Evolutionary conservation across 352 stramenopile species (phyloP).

Genomic region (Plasmopara muralis): DNA sequence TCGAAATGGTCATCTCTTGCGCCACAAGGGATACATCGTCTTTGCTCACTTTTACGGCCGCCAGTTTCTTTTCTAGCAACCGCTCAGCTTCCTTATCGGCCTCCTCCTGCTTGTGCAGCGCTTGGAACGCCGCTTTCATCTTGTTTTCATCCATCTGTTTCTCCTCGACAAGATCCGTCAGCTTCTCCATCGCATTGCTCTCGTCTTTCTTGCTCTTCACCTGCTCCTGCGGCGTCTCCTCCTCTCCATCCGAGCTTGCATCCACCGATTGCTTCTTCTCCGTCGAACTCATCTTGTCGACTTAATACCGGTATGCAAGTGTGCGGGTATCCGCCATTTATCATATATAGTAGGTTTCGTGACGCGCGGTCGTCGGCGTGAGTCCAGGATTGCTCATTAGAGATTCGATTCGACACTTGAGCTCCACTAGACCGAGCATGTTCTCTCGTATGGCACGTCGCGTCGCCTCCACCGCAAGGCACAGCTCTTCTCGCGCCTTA

Average conservation of each 20-base stretch:
- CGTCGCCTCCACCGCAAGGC: slow-evolving; percentile 57
- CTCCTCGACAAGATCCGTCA: slow-evolving; percentile 81
- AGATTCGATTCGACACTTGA: too few species aligned
- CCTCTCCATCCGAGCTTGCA: slow-evolving; percentile 52
- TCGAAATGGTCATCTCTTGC: slow-evolving; percentile 70
- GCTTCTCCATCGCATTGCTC: slow-evolving; percentile 75
- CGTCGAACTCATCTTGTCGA: slow-evolving; percentile 17
- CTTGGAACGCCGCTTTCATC: slow-evolving; percentile 77
- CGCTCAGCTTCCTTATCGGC: slow-evolving; percentile 75
- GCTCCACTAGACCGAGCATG: slow-evolving; percentile 23
- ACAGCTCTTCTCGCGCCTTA: slow-evolving; percentile 43
- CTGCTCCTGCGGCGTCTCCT: slow-evolving; percentile 40
- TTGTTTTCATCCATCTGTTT: slow-evolving; percentile 87
- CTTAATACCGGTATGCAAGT: neutral
- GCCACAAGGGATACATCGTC: slow-evolving; percentile 75
- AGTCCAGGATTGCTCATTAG: too few species aligned
- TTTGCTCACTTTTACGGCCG: slow-evolving; percentile 76
- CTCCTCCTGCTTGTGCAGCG: slow-evolving; percentile 73
- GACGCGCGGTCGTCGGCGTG: too few species aligned
- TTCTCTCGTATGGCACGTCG: slow-evolving; percentile 63
- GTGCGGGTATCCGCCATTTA: neutral
- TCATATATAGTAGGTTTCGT: neutral
- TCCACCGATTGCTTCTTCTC: slow-evolving; percentile 31
- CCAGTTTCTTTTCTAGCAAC: slow-evolving; percentile 71
- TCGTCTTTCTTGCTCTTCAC: slow-evolving; percentile 80